Evolutionary conservation across 2,329 filamentous ascomycete genomes (phyloP), one percentile per base, ranked within the genome.

Genomic region (Colletotrichum costaricense): DNA sequence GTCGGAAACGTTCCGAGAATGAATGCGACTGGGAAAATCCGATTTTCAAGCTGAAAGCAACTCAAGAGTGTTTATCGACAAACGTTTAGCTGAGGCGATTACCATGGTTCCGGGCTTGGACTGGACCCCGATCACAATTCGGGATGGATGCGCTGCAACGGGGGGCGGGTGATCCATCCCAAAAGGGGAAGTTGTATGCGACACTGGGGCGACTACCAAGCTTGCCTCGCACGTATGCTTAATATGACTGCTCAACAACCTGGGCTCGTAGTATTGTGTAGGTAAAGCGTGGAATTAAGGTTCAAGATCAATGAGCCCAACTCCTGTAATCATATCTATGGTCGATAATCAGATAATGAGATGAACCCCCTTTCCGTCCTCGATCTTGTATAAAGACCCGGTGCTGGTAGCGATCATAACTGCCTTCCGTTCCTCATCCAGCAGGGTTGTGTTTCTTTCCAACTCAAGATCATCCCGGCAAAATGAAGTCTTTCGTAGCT

Each of bases 101-200:
- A 49, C 42, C 19, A 6, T 49, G 42, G 42, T 49, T 49, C 42
- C 42, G 42, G 42, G 19, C 19, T 1, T 49, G 42, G 19, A 19
- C 16, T 22, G 19, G 19, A 9, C 42, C 8, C 19, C 19, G 19
- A 49, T 49, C 42, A 49, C 42, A 49, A 22, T 22, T 22, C 19
- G 7, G 42, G 42, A 22, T 22, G 8, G 42, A 49, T 11, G 42
- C 42, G 19, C 24, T 66, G 38, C 52, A 56, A 64, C 63, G 16
- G 33, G 42, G 16, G 14, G 33, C 54, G 54, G 63, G 33, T 28
- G 35, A 58, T 46, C 26, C 54, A 67, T 30, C 14, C 63, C 63
- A 16, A 33, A 67, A 46, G 22, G 26, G 63, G 54, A 67, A 67
- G 63, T 14, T 67, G 19, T 46, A 67, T 59, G 63, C 63, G 63